Evolutionary conservation across 805 yeast genomes (phyloP).

Genomic region (Metschnikowia gelsemii): DNA sequence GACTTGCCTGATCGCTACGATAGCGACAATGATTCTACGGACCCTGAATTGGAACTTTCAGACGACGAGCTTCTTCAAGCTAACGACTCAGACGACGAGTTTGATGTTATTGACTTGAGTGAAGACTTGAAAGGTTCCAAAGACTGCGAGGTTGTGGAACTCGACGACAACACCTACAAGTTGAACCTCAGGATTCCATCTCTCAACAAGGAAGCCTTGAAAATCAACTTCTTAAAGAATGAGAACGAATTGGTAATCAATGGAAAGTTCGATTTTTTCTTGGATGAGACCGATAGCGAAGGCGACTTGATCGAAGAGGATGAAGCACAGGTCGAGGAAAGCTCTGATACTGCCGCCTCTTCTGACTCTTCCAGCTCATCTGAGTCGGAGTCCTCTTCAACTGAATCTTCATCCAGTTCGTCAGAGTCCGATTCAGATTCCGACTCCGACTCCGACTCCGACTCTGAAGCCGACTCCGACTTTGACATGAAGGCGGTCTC

Average conservation of each 20-base stretch:
- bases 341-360: constrained; percentile 18
- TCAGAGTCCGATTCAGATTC: constrained; percentile 16
- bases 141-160: constrained; percentile 43
- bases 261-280: constrained; percentile 38
- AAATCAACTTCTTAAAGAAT: constrained; percentile 38
- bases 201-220: constrained; percentile 39
- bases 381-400: constrained; percentile 9
- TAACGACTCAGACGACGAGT: constrained; percentile 25
- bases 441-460: constrained; percentile 12
- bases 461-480: constrained; percentile 14
- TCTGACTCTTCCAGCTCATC: constrained; percentile 5
- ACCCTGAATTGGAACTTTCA: constrained; percentile 36
- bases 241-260: constrained; percentile 42
- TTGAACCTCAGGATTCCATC: constrained; percentile 44
- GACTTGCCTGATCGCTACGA: constrained; percentile 37
- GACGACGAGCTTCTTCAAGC: constrained; percentile 24
- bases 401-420: constrained; percentile 9
- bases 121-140: constrained; percentile 43
- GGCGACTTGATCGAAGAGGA: constrained; percentile 25
- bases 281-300: constrained; percentile 24
- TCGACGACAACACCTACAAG: constrained; percentile 40
- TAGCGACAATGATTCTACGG: constrained; percentile 37
- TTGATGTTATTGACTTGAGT: constrained; percentile 40
- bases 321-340: constrained; percentile 14
- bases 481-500: too few species aligned